Evolutionary conservation across 2,329 filamentous ascomycete species (phyloP), one percentile per base, ranked within the genome.

Genomic region (Paecilomyces sp.): DNA sequence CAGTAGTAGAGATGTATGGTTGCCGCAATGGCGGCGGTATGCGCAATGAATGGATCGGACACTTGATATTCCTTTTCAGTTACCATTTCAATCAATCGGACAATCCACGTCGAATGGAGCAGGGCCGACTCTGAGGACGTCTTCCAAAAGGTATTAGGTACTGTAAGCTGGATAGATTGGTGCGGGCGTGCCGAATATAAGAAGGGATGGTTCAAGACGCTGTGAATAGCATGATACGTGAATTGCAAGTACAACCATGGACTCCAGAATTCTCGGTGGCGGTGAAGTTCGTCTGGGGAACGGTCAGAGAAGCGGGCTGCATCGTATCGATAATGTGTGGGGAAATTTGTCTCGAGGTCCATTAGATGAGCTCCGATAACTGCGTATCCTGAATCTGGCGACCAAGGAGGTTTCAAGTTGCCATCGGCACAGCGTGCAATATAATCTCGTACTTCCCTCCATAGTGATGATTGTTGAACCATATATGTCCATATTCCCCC

Each of bases 121-220:
- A 81, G 65, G 0, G 77, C 79, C 15, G 78, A 67, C 61, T 81
- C 79, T 0, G 77, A 80, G 0, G 78, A 80, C 3, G 76, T 68
- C 36, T 76, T 71, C 79, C 79, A 81, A 57, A 81, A 81, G 0
- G 79, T 80, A 56, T 81, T 81, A 0, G 79, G 79, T 5, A 80
- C 79, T 2, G 74, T 76, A 54, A 80, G 65, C 54, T 80, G 60
- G 7, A 51, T 51, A 41, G 56, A 60, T 24, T 58, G 60, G 31
- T 62, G 54, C 25, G 60, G 60, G 8, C 56, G 60, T 7, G 60
- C 60, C 7, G 60, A 63, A 41, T 57, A 70, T 8, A 70, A 57
- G 24, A 72, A 72, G 7, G 70, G 70, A 53, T 72, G 70, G 28
- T 72, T 72, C 5, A 72, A 59, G 18, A 71, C 62, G 52, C 63